These are phyloP conservation scores for Lichtheimia corymbifera DNA, from an alignment of 371 early-diverging fungal species.

Conservation along the genomic window DNA sequence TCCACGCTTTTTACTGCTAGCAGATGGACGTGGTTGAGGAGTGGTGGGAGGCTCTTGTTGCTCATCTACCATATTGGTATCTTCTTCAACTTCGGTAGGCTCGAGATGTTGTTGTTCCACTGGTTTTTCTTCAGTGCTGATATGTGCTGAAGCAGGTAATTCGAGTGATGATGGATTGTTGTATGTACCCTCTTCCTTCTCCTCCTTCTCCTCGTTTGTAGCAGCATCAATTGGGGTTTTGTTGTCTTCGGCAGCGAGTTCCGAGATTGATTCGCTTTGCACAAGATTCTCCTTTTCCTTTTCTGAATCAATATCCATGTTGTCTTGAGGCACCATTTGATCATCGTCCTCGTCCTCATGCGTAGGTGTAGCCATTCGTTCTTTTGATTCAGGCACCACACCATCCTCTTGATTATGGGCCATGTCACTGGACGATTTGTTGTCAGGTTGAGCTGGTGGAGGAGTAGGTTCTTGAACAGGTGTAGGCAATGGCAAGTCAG, in stretches of 20 bases:
- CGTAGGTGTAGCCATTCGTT: no score
- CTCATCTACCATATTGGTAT: background rate
- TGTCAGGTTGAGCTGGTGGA: no score
- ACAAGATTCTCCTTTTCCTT: no score
- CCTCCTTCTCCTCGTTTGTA: no score
- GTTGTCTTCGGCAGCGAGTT: no score
- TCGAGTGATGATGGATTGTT: conserved; percentile 6
- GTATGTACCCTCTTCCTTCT: no score
- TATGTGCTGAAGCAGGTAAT: conserved; percentile 6
- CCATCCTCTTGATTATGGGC: no score
- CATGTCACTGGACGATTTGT: no score
- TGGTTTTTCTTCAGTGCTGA: background rate
- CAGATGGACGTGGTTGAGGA: conserved; percentile 3
- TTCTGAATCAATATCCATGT: conserved; percentile 9
- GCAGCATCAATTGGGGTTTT: no score
- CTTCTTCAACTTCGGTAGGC: background rate
- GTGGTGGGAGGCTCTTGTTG: background rate
- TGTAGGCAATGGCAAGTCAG: conserved; percentile 20
- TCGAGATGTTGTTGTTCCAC: background rate
- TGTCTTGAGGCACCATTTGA: conserved; percentile 5
- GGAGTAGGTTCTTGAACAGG: background rate
- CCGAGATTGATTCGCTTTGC: no score
- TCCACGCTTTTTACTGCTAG: conserved; percentile 9
- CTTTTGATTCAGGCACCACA: no score
- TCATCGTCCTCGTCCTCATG: background rate